Base-by-base conservation (phyloP, 164 flowering plant species). In the Vitis cinerea region DNA sequence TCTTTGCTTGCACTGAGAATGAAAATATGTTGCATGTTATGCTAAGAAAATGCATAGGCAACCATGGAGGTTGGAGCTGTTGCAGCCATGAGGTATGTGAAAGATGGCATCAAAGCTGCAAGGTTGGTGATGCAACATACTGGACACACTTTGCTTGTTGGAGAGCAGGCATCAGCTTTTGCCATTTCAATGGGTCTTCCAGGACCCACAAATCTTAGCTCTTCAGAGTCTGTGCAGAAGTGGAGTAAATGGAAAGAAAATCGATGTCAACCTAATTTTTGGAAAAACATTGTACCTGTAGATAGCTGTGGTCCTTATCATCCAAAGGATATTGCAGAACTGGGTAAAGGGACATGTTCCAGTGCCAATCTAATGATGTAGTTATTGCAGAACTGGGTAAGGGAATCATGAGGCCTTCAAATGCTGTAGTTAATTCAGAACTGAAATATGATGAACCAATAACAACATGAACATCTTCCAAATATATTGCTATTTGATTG, bases 1-100 rank as follows among this genome's bases (percentile, higher is more conserved):
- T 14, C 48, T 64, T 27, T 37, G 29, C 64, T 15, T 68, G 10
- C 50, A 37, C 7, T 37, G 44, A 66, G 72, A 67, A 70, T 74
- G 65, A 71, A 50, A 27, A 48, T 71, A 11, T 10, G 17, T 67
- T 49, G n/a, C 64, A 59, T 65, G 30, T 74, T 71, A 75, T 81
- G 83, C 77, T 60, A 88, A 88, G 88, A 82, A 74, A 37, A 70
- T 82, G 79, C 69, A 67, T 82, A 94, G 99, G 89, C 81, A 49
- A 92, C 99, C 56, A 92, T 92, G 96, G 99, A 94, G 80, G 95
- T 90, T 77, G 99, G 99, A 75, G 97, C 99, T 65, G 97, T 95
- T 80, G 99, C 90, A 81, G 94, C 94, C 29, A 92, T 95, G 97
- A 85, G 94, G 72, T 87, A 79, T 71, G 93, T 95, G 66, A 87